Conservation (phyloP, 306 rosid species). For the Potentilla sterilis region DNA sequence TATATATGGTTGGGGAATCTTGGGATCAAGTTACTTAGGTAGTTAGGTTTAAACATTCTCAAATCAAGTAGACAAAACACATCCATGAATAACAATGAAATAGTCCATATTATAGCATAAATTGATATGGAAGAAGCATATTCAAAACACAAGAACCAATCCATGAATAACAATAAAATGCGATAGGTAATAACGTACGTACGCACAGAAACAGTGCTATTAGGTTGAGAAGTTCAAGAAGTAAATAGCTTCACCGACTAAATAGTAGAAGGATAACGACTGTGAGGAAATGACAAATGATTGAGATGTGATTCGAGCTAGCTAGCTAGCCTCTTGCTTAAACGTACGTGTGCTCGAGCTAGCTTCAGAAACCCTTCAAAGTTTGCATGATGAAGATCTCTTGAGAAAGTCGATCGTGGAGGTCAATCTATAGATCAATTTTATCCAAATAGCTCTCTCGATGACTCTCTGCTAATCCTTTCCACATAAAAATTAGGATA, state of each 20-base stretch:
- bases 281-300: background rate
- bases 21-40: background rate
- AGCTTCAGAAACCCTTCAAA: background rate
- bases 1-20: slow-evolving; percentile 1
- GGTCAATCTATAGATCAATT: background rate
- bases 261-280: background rate
- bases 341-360: background rate
- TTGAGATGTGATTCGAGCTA: background rate
- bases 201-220: background rate
- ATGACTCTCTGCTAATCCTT: background rate
- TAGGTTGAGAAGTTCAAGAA: background rate
- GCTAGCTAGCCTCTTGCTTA: background rate
- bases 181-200: background rate
- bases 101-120: background rate
- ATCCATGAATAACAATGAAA: too few relatives aligned
- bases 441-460: background rate
- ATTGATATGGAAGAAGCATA: too few relatives aligned
- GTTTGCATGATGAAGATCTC: background rate
- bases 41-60: background rate
- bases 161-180: background rate
- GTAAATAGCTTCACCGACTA: background rate
- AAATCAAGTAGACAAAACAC: background rate
- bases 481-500: background rate
- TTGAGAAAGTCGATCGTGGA: too few relatives aligned
- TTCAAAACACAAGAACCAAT: background rate